Percentiles rank a stretch among this genome's conserved stretches.
These are phyloP conservation scores for Didymella glomerata DNA, from an alignment of 2,329 filamentous ascomycete species.

Conservation along the genomic window DNA sequence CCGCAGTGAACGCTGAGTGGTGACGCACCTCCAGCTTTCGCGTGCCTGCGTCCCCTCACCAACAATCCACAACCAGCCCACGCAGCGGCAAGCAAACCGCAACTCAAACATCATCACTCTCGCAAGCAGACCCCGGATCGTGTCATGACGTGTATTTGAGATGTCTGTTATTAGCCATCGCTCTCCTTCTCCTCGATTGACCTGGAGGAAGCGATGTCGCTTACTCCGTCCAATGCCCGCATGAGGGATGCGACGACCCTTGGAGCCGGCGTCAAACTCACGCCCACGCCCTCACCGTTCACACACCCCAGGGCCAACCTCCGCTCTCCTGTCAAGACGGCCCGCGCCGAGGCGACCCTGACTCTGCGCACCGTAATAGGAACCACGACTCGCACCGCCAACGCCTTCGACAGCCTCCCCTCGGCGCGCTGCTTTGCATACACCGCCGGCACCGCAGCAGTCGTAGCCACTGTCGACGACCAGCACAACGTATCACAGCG, in stretches of 20 bases:
- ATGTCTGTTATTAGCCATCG: constrained; percentile 35
- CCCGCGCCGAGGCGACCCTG: constrained; percentile 61
- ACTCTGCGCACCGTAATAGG: constrained; percentile 87
- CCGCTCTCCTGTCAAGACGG: constrained; percentile 68
- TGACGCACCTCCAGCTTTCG: constrained; percentile 8
- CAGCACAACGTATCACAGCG: constrained; percentile 73
- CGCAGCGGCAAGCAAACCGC: constrained; percentile 1
- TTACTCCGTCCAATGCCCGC: constrained; percentile 52
- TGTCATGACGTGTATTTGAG: constrained; percentile 41
- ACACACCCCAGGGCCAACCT: constrained; percentile 65
- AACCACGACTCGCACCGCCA: constrained; percentile 84
- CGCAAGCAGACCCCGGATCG: constrained; percentile 21
- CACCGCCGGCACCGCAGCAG: constrained; percentile 91
- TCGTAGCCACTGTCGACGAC: constrained; percentile 81
- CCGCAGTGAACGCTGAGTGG: not conserved
- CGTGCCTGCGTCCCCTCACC: constrained; percentile 27
- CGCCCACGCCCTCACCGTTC: constrained; percentile 74
- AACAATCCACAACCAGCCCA: constrained; percentile 18
- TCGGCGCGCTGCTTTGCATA: constrained; percentile 80
- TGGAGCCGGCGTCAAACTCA: constrained; percentile 56
- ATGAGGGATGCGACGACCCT: constrained; percentile 53
- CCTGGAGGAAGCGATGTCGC: constrained; percentile 48
- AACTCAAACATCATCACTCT: not conserved
- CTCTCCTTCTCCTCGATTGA: constrained; percentile 37
- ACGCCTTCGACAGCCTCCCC: constrained; percentile 83